Evolutionary conservation across 352 stramenopile species (phyloP).

Genomic region (Lagenidium sp.): DNA sequence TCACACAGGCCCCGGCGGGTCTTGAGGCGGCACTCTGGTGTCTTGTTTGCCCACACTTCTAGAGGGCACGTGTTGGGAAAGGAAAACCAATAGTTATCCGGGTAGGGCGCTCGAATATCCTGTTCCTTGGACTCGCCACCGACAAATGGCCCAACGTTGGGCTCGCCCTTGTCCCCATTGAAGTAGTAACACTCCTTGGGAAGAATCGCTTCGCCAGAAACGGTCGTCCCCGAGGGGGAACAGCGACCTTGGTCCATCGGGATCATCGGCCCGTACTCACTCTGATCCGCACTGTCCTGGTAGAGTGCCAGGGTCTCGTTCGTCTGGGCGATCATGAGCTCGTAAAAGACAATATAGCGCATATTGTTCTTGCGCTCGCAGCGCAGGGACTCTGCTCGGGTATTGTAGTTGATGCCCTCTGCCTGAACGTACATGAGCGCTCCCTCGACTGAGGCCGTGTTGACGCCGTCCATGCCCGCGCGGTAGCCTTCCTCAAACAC

Average conservation of each 20-base stretch:
- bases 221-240: conserved; percentile 27
- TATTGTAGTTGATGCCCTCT: too few relatives aligned
- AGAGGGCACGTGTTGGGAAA: conserved; percentile 61
- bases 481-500: too few relatives aligned
- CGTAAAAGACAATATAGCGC: conserved; percentile 78
- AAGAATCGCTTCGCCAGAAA: conserved; percentile 22
- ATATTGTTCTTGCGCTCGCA: conserved; percentile 81
- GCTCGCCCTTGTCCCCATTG: conserved; percentile 47
- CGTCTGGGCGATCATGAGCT: conserved; percentile 62
- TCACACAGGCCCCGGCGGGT: conserved; percentile 13
- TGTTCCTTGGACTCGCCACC: conserved; percentile 26
- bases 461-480: too few relatives aligned
- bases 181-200: conserved; percentile 52
- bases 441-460: too few relatives aligned
- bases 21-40: conserved; percentile 6
- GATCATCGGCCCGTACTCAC: conserved; percentile 63
- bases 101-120: conserved; percentile 33
- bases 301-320: conserved; percentile 73
- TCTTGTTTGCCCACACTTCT: conserved; percentile 16
- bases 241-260: conserved; percentile 61
- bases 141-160: conserved; percentile 59
- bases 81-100: conserved; percentile 54
- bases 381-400: conserved; percentile 31
- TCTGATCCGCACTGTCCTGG: conserved; percentile 25
- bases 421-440: too few relatives aligned